Conservation (phyloP, 208 protist species). For the Leishmania turanica region DNA sequence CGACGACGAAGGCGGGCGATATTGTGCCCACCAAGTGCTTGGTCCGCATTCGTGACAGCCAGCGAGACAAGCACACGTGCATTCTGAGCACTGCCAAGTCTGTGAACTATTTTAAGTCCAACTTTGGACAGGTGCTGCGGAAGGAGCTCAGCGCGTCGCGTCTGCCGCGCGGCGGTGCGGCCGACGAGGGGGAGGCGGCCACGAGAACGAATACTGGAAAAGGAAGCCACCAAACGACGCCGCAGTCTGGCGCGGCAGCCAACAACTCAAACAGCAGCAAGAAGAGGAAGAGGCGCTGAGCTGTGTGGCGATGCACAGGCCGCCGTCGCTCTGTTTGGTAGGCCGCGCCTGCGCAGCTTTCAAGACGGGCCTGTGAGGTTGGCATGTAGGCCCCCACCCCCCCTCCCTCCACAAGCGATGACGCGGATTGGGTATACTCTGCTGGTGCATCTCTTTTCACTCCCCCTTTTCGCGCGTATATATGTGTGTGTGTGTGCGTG, state of each 20-base stretch:
- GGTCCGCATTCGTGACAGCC: conserved; percentile 71
- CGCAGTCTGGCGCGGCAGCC: neutral
- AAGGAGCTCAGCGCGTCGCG: conserved; percentile 66
- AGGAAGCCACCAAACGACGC: neutral
- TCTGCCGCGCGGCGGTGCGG: conserved; percentile 41
- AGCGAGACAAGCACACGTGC: conserved; percentile 58
- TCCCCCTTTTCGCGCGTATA: neutral
- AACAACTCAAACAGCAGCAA: neutral
- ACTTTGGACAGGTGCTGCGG: conserved; percentile 69
- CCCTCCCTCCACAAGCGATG: neutral
- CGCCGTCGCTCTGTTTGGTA: neutral
- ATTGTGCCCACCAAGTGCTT: conserved; percentile 69
- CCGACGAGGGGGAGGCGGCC: conserved; percentile 12
- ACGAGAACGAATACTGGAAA: neutral
- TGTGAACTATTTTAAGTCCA: conserved; percentile 80
- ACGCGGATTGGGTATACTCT: no score
- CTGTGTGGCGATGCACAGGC: neutral
- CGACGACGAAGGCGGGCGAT: conserved; percentile 4
- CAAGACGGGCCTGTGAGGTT: neutral
- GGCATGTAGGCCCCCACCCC: neutral
- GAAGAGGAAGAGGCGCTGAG: neutral
- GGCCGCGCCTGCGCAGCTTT: neutral
- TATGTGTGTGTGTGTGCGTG: neutral
- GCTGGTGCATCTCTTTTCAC: no score
- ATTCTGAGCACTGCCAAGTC: conserved; percentile 60